A percentile compares a stretch with the other conserved stretches of the same genome.
These are phyloP conservation scores for Dactylonectria macrodidyma DNA, from an alignment of 2,329 filamentous ascomycete genomes.

Conservation along the genomic window DNA sequence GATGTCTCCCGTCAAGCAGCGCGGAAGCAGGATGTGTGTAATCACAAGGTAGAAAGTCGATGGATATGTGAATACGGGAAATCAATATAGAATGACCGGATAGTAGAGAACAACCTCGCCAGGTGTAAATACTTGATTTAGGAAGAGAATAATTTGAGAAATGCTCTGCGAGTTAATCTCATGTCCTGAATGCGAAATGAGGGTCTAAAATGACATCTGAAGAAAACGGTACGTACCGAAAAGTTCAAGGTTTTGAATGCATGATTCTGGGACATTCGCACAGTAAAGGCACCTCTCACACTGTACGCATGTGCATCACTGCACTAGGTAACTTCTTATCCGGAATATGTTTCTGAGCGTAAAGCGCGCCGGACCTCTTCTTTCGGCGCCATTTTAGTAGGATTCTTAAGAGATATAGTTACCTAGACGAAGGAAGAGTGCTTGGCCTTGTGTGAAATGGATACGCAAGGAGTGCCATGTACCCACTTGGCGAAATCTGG, in stretches of 20 bases:
- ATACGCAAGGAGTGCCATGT: too few species aligned
- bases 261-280: background rate
- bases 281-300: constrained; percentile 6
- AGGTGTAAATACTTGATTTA: background rate
- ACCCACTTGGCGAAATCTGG: too few species aligned
- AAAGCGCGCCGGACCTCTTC: too few species aligned
- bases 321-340: too few species aligned
- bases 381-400: too few species aligned
- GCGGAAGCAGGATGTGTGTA: background rate
- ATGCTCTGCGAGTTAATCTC: background rate
- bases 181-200: constrained; percentile 45
- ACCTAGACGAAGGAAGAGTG: too few species aligned
- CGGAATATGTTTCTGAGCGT: too few species aligned
- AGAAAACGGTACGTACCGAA: constrained; percentile 20
- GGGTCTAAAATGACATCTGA: constrained; percentile 37
- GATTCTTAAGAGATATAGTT: too few species aligned
- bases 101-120: background rate
- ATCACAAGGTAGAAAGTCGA: background rate
- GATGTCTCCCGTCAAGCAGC: background rate
- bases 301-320: background rate
- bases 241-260: background rate
- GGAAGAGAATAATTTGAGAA: background rate
- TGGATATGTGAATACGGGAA: background rate
- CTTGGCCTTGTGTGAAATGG: too few species aligned
- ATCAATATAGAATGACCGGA: background rate